Conservation (phyloP, 176 grass and related monocot genomes). For the Carex pumila region DNA sequence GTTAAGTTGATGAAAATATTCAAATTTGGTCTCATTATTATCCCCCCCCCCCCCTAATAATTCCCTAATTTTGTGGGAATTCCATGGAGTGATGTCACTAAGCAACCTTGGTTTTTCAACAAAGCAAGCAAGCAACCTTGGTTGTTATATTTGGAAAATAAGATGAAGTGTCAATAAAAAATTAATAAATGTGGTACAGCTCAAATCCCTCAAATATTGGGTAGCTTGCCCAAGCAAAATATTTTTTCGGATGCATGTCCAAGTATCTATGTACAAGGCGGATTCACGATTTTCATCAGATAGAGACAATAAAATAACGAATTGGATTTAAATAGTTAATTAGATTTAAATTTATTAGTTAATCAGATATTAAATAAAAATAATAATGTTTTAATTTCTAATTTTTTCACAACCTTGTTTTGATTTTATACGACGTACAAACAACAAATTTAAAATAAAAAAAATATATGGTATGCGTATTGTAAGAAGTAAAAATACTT, state of each 20-base stretch:
- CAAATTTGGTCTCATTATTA: background rate
- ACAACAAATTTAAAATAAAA: too few species aligned
- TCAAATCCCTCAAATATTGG: constrained; percentile 3
- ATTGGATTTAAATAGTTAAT: too few species aligned
- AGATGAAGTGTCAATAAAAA: background rate
- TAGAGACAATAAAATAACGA: too few species aligned
- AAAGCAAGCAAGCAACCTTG: constrained; percentile 13
- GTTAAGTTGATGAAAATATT: background rate
- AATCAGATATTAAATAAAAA: too few species aligned
- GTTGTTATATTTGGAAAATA: constrained; percentile 4
- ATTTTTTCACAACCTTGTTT: too few species aligned
- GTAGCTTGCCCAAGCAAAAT: background rate
- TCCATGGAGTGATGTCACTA: constrained; percentile 9
- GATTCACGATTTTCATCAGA: too few species aligned
- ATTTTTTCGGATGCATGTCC: background rate
- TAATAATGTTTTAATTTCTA: too few species aligned
- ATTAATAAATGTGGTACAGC: constrained; percentile 2
- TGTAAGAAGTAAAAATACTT: too few species aligned
- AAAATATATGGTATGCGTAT: too few species aligned
- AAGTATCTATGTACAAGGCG: background rate
- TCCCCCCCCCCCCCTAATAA: background rate
- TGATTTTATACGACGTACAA: too few species aligned
- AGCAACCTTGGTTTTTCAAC: background rate
- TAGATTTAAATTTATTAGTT: too few species aligned
- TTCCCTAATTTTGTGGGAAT: constrained; percentile 22